phyloP scores from a whole-genome alignment of 257 asterid genomes.

The Plantago major region DNA sequence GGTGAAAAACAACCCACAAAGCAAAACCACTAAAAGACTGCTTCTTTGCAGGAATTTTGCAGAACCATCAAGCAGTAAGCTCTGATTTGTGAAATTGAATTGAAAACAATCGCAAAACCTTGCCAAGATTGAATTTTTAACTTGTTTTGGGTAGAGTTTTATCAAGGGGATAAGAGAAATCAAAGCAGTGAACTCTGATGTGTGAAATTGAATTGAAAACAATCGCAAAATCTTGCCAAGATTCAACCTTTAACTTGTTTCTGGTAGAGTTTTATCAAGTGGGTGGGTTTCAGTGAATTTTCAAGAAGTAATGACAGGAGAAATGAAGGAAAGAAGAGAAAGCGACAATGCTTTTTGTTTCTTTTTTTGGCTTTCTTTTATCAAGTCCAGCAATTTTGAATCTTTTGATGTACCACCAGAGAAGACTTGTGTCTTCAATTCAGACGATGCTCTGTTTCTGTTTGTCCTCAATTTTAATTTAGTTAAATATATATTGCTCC shows the following conservation, averaged over 20 bases:
- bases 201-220: too few relatives aligned
- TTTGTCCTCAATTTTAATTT: too few relatives aligned
- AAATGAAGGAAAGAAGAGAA: slow-evolving; percentile 13
- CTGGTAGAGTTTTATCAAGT: slow-evolving; percentile 3
- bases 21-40: slow-evolving; percentile 13
- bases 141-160: background rate
- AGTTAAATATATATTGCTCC: too few relatives aligned
- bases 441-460: too few relatives aligned
- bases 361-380: background rate
- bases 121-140: slow-evolving; percentile 13
- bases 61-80: slow-evolving; percentile 8
- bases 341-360: background rate
- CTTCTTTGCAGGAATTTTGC: slow-evolving; percentile 8
- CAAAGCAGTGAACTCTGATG: background rate
- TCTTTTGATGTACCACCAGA: too few relatives aligned
- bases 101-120: background rate
- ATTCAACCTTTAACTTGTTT: slow-evolving; percentile 8
- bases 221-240: background rate
- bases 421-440: too few relatives aligned
- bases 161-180: background rate
- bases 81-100: background rate
- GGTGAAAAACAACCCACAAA: background rate
- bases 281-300: too few relatives aligned
- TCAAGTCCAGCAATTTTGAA: too few relatives aligned
- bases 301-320: background rate